Percentiles rank a stretch among this genome's conserved stretches.
Conservation (phyloP, 2,329 filamentous ascomycete species). For the Ceratocystis destructans region DNA sequence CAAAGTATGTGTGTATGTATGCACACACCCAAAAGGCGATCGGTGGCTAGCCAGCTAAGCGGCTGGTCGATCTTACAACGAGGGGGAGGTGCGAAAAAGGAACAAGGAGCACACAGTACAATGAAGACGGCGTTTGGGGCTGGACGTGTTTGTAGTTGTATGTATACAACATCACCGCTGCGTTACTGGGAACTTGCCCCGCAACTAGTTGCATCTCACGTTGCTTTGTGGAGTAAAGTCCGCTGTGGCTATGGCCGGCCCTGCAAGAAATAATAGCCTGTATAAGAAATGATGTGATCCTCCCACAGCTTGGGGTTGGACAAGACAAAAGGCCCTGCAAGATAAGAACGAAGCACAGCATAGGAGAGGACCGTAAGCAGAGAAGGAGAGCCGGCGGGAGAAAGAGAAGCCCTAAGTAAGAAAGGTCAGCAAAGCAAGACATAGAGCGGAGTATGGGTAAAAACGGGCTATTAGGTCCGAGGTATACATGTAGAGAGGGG, state of each 20-base stretch:
- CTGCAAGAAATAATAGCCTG: not conserved
- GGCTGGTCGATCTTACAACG: not conserved
- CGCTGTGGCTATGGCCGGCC: not conserved
- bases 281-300: not conserved
- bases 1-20: not conserved
- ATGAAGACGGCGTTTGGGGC: too few species aligned
- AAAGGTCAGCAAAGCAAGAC: too few species aligned
- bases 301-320: not conserved
- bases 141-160: too few species aligned
- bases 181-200: too few species aligned
- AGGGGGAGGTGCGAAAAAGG: too few species aligned
- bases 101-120: too few species aligned
- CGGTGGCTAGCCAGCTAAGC: not conserved
- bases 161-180: too few species aligned
- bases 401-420: not conserved
- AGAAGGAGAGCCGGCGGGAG: not conserved
- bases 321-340: slow-evolving; percentile 3
- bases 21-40: not conserved
- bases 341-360: not conserved
- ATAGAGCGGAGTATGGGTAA: too few species aligned
- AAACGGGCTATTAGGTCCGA: too few species aligned
- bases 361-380: not conserved
- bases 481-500: too few species aligned
- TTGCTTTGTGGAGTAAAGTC: not conserved
- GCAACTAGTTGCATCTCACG: too few species aligned